Base-by-base conservation (phyloP, 108 stramenopile genomes). In the Nannochloropsis gaditana region DNA sequence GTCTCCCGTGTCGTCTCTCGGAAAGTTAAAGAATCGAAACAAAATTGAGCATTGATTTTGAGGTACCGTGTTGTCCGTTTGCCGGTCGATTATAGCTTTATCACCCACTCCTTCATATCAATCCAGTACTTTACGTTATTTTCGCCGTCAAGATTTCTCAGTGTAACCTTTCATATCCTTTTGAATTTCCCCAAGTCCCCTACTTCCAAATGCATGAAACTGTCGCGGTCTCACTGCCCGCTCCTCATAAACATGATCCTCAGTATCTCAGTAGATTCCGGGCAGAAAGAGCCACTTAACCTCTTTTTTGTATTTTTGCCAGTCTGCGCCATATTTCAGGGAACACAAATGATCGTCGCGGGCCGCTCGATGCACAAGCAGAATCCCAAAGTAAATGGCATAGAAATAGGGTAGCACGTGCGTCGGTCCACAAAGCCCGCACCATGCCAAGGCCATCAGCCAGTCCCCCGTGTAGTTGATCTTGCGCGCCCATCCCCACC, bases 401-500 rank as follows among this genome's bases (percentile, higher is more conserved):
- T 99, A 98, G 86, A 94, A 98, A 85, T 98, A 99, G 5, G 97
- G 96, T 11, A 99, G 93, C 15, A 85, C 86, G 43, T 87, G 85
- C 43, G 91, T 90, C 87, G 96, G 95, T 5, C 97, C 99, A 84
- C 95, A 95, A 80, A 95, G 88, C 86, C 97, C 89, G 86, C 96
- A 96, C 95, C 97, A 99, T 9, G 95, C 93, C n/a, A 99, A 86
- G 44, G 95, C 96, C 96, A 99, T 96, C 85, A 97, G 86, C 93
- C 95, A 98, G 86, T 99, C 99, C 9, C 96, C 98, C 0, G 96
- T 97, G 87, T 99, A 99, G 89, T 99, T 99, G 88, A 99, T 96
- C 87, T 99, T 98, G 43, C 99, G 94, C 11, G 99, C 97, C 86
- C 91, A 85, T 19, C 99, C 99, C 99, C 99, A 99, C 96, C 96